These are phyloP conservation scores for Aspergillus quadrilineatus DNA, from an alignment of 2,329 filamentous ascomycete genomes.

Conservation along the genomic window DNA sequence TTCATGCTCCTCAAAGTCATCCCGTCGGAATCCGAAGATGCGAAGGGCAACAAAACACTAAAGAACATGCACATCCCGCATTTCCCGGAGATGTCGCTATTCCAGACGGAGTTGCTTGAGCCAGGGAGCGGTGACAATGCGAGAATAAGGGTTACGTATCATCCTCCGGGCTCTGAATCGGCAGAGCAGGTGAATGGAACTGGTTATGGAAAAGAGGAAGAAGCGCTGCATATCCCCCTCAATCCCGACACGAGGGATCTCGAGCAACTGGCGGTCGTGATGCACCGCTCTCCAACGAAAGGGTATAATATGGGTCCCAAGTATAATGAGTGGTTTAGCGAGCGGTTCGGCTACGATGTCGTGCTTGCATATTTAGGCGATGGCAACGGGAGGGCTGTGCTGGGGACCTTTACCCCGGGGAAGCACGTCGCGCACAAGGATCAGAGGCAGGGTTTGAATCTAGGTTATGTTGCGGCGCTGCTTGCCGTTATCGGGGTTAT, in stretches of 20 bases:
- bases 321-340: slow-evolving; percentile 67
- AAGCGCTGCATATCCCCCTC: slow-evolving; percentile 57
- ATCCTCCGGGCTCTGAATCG: slow-evolving; percentile 16
- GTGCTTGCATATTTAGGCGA: slow-evolving; percentile 64
- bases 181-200: slow-evolving; percentile 27
- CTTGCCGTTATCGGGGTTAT: neutral
- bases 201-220: slow-evolving; percentile 8
- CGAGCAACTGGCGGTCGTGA: slow-evolving; percentile 52
- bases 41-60: slow-evolving; percentile 25
- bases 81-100: slow-evolving; percentile 63
- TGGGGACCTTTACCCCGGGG: slow-evolving; percentile 60
- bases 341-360: slow-evolving; percentile 62
- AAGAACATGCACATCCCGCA: slow-evolving; percentile 61
- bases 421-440: slow-evolving; percentile 25
- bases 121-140: neutral
- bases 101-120: slow-evolving; percentile 56
- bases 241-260: slow-evolving; percentile 51
- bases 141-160: neutral
- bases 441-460: slow-evolving; percentile 1
- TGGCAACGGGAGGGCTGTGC: slow-evolving; percentile 56
- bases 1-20: slow-evolving; percentile 67
- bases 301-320: slow-evolving; percentile 63
- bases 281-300: slow-evolving; percentile 59
- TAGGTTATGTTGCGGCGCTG: neutral
- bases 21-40: slow-evolving; percentile 17